Percentiles rank a stretch among this genome's conserved stretches.
Evolutionary conservation across 2,329 filamentous ascomycete species (phyloP).

Genomic region (Xylariales sp.): DNA sequence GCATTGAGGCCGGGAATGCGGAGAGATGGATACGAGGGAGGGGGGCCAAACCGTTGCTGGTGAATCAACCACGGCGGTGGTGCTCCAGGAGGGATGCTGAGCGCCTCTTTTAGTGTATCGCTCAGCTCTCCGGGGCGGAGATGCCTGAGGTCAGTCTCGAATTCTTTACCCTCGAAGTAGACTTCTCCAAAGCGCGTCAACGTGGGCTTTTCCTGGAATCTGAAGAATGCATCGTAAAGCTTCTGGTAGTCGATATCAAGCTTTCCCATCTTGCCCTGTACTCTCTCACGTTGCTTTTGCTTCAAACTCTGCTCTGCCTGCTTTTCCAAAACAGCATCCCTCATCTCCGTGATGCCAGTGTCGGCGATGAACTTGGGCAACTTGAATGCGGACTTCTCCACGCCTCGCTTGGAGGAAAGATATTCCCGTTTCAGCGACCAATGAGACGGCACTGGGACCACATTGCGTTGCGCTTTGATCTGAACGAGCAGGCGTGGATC

Average conservation of each 20-base stretch:
- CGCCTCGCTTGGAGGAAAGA: constrained; percentile 90
- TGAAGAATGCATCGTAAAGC: constrained; percentile 97
- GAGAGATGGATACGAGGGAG: constrained; percentile 90
- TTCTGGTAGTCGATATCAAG: constrained; percentile 98
- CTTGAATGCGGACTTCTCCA: constrained; percentile 91
- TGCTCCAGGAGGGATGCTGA: constrained; percentile 88
- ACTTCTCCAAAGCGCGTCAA: constrained; percentile 94
- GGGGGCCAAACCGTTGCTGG: constrained; percentile 88
- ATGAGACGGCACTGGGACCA: constrained; percentile 88
- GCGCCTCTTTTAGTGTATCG: constrained; percentile 83
- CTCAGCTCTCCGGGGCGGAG: constrained; percentile 86
- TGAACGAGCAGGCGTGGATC: constrained; percentile 87
- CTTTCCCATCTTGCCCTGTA: constrained; percentile 93
- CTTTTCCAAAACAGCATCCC: constrained; percentile 92
- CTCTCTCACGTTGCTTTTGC: constrained; percentile 91
- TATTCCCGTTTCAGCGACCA: constrained; percentile 98
- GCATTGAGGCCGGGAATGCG: constrained; percentile 94
- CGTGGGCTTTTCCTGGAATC: constrained; percentile 93
- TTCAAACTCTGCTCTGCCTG: constrained; percentile 88
- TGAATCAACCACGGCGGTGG: constrained; percentile 97
- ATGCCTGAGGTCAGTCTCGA: constrained; percentile 89
- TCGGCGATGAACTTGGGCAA: constrained; percentile 96
- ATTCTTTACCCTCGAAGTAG: constrained; percentile 99
- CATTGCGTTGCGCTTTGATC: constrained; percentile 92
- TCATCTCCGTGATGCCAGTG: constrained; percentile 97